Base-by-base conservation (phyloP, 176 grass and related monocot genomes). In the Ensete glaucum region DNA sequence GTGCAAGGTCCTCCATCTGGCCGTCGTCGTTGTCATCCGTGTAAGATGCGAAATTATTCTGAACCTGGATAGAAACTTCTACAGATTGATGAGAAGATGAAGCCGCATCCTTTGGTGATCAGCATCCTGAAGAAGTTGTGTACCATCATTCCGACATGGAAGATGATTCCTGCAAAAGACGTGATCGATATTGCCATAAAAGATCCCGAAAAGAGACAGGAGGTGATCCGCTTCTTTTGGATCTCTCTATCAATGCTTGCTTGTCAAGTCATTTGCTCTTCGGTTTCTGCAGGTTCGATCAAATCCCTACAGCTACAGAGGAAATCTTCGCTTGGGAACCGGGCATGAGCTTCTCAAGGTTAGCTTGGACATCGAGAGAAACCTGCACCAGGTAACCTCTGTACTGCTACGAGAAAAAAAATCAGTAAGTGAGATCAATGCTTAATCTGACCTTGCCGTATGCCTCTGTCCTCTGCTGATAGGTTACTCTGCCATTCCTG, bases 401-500 rank as follows among this genome's bases (percentile, higher is more conserved):
- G 4, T 43, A 43, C 34, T 43, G 4, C 34, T 43, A 43, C 34
- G 34, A 5, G 0, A 4, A 43, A 43, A 0, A 4, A 43, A 43
- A 43, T 4, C 34, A 43, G 34, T 43, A 43, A 43, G 4, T 0
- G 34, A 43, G 34, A 0, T 43, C 34, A 43, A 43, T 0, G 34
- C 34, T 43, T 4, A 43, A 43, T 43, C 34, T 43, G 34, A 43
- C 34, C 34, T 43, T 43, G 34, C 4, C 34, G 4, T 5, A 5
- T 43, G 4, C 34, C 34, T 43, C 34, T 43, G 34, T 6, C 34
- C 34, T 43, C 34, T 43, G 34, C 34, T 43, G 8, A 12, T 34
- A 96, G 92, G 81, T 96, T n/a, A 65, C 82, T 0, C 14, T 96
- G 82, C 84, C 86, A 5, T 96, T 96, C 78, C 27, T 96, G 75